Conservation (phyloP, 177 flowering plant species). For the Vitis hybrid region DNA sequence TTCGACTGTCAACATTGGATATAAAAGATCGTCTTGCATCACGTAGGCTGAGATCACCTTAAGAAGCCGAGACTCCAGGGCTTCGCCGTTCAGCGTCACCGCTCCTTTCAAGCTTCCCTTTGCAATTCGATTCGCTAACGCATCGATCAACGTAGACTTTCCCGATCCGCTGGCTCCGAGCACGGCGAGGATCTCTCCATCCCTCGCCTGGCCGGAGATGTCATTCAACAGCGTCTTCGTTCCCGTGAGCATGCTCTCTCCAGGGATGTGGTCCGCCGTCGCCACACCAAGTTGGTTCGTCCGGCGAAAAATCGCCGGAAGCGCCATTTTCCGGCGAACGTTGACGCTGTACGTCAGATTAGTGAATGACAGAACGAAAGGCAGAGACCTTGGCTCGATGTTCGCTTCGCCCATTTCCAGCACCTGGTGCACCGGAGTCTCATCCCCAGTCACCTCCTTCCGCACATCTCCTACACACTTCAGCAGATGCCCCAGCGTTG, state of each 20-base stretch:
- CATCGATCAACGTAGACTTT: slow-evolving; percentile 84
- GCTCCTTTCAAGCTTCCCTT: slow-evolving; percentile 70
- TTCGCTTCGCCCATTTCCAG: slow-evolving; percentile 28
- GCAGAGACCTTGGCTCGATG: slow-evolving; percentile 40
- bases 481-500: slow-evolving; percentile 59
- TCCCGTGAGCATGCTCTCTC: slow-evolving; percentile 13
- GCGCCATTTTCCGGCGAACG: slow-evolving; percentile 32
- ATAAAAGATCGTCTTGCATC: slow-evolving; percentile 87
- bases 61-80: slow-evolving; percentile 54
- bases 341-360: slow-evolving; percentile 71
- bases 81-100: slow-evolving; percentile 64
- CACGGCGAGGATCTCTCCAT: slow-evolving; percentile 83
- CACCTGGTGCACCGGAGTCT: slow-evolving; percentile 42
- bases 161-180: slow-evolving; percentile 94
- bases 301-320: slow-evolving; percentile 20
- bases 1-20: slow-evolving; percentile 87
- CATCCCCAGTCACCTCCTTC: slow-evolving; percentile 30
- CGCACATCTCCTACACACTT: slow-evolving; percentile 45
- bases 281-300: slow-evolving; percentile 18
- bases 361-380: slow-evolving; percentile 69
- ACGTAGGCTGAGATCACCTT: slow-evolving; percentile 88
- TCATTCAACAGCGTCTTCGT: slow-evolving; percentile 58
- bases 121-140: slow-evolving; percentile 74
- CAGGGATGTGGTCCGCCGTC: slow-evolving; percentile 9
- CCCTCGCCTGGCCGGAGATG: slow-evolving; percentile 81